A percentile compares a stretch with the other conserved stretches of the same genome.
phyloP scores from a whole-genome alignment of 306 rosid genomes.

The Quercus wislizeni region DNA sequence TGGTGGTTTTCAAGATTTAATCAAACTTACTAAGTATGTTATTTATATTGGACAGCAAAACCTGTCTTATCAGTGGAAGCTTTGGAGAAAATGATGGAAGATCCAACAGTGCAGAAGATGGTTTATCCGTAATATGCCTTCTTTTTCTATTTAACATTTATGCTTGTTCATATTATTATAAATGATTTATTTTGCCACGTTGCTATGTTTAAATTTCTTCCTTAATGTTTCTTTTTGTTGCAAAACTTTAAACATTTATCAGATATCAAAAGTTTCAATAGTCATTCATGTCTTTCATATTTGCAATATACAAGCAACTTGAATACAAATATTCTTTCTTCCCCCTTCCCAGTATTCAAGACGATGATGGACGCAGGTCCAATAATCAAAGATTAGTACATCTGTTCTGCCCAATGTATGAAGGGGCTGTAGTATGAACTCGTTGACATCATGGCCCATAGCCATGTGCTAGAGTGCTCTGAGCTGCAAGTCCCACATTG shows the following conservation, averaged over 20 bases:
- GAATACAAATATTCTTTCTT: neutral
- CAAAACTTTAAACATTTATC: neutral
- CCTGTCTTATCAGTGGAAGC: slow-evolving; percentile 82
- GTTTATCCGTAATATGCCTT: slow-evolving; percentile 85
- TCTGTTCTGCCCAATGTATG: neutral
- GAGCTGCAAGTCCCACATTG: neutral
- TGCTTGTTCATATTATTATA: slow-evolving; percentile 15
- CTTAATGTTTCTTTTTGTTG: neutral
- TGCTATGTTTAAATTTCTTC: neutral
- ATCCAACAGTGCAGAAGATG: slow-evolving; percentile 98
- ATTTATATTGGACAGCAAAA: slow-evolving; percentile 52
- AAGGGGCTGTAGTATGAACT: neutral
- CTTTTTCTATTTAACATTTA: slow-evolving; percentile 14
- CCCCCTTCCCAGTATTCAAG: neutral
- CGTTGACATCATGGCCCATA: neutral
- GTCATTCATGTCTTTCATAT: neutral
- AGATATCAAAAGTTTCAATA: neutral
- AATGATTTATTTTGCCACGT: slow-evolving; percentile 7
- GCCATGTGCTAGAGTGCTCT: neutral
- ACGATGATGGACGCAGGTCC: neutral
- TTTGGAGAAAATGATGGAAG: slow-evolving; percentile 99
- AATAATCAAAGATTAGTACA: neutral
- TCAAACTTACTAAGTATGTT: slow-evolving; percentile 22
- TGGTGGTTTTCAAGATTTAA: slow-evolving; percentile 11
- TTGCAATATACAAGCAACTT: neutral